Percentiles rank a stretch among this genome's conserved stretches.
phyloP scores from a whole-genome alignment of 352 stramenopile species.

The Globisporangium mamillatum region DNA sequence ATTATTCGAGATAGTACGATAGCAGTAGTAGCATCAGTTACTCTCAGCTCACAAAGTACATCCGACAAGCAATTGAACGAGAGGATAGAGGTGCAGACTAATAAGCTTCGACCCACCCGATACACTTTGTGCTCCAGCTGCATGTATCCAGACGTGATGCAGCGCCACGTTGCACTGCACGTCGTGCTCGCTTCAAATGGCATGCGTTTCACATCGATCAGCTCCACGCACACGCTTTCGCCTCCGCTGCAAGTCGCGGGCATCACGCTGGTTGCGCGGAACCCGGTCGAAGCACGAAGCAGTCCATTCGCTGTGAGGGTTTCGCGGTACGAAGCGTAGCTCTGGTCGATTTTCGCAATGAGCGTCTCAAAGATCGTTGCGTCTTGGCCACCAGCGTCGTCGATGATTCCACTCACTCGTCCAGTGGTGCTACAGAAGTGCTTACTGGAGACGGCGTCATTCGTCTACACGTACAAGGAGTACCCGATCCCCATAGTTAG shows the following conservation, averaged over 20 bases:
- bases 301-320: slow-evolving; percentile 1
- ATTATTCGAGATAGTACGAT: not conserved
- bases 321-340: slow-evolving; percentile 5
- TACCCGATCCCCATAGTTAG: not conserved
- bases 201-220: slow-evolving; percentile 22
- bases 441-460: slow-evolving; percentile 8
- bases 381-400: not conserved
- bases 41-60: no score
- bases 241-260: not conserved
- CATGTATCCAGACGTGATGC: slow-evolving; percentile 33
- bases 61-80: no score
- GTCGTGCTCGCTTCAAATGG: slow-evolving; percentile 23
- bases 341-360: slow-evolving; percentile 6
- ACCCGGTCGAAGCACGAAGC: not conserved
- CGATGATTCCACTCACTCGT: not conserved
- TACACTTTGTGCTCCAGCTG: slow-evolving; percentile 31
- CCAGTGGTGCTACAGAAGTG: not conserved
- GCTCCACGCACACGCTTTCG: slow-evolving; percentile 21
- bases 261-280: not conserved
- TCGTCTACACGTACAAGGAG: not conserved
- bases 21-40: no score
- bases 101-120: slow-evolving; percentile 15
- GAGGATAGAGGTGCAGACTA: not conserved
- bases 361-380: slow-evolving; percentile 3
- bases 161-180: slow-evolving; percentile 20